Evolutionary conservation across 805 yeast genomes (phyloP).

Genomic region (Yarrowia sp.): DNA sequence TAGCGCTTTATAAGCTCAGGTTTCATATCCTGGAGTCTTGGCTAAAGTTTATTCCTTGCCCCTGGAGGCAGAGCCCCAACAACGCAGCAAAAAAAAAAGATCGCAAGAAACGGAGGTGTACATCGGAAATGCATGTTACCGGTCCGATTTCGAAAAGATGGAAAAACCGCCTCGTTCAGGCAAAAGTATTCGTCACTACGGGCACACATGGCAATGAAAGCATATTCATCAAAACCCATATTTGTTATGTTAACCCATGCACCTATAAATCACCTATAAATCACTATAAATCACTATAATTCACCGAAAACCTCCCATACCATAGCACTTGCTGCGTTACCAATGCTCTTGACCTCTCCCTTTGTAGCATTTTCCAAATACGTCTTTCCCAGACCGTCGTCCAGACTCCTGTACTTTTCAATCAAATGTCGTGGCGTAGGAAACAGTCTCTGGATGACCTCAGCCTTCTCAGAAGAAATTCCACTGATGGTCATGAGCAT

Average conservation of each 20-base stretch:
- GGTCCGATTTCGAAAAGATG: too few species aligned
- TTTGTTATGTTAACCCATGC: too few species aligned
- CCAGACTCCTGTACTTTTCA: constrained; percentile 42
- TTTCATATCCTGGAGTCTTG: background rate
- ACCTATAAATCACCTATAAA: too few species aligned
- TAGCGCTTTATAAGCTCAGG: background rate
- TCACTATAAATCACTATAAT: too few species aligned
- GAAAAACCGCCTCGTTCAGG: too few species aligned
- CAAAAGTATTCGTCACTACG: too few species aligned
- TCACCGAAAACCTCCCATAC: constrained; percentile 9
- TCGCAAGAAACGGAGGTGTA: too few species aligned
- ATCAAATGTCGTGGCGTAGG: constrained; percentile 67
- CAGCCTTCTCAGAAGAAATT: constrained; percentile 79
- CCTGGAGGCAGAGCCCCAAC: too few species aligned
- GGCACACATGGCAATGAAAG: too few species aligned
- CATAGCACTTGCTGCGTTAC: background rate
- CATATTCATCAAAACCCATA: too few species aligned
- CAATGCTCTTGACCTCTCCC: background rate
- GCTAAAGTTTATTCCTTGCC: background rate
- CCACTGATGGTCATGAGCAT: constrained; percentile 82
- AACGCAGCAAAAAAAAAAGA: too few species aligned
- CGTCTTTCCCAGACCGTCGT: constrained; percentile 38
- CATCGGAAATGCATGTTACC: too few species aligned
- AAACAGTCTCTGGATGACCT: constrained; percentile 64
- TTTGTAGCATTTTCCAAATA: background rate